Evolutionary conservation across 2,329 filamentous ascomycete genomes (phyloP), one percentile per base, ranked within the genome.

Genomic region (Exophiala sp.): DNA sequence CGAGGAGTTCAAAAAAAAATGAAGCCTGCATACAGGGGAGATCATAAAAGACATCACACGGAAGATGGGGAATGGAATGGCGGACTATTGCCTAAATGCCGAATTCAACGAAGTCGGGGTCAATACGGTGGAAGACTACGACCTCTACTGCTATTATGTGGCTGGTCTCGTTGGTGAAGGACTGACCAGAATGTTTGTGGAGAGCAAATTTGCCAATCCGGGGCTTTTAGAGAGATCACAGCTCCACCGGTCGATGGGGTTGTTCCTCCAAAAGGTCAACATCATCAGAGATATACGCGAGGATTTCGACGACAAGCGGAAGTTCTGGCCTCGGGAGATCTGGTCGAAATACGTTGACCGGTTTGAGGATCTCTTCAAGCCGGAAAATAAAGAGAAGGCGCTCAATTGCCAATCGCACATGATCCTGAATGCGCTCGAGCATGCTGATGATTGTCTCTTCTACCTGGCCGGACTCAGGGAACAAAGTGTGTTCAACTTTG

Each of bases 401-500:
- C 68, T 97, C 19, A 81, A 88, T 62, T 94, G 88, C 72, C 83
- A 84, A 61, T 95, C 91, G 1, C 88, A 96, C 64, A 95, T 98
- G 90, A 83, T 97, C 5, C 76, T 97, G 52, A 88, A 93, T 62
- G 88, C 91, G 3, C 76, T 98, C 37, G 82, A 83, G 64, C 86
- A 95, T 60, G 85, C 80, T 3, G 89, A 96, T 58, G 89, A 97
- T 65, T 97, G 91, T 66, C 72, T 98, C n/a, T 96, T 90, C 74
- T 98, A 97, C 72, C 88, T 98, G 73, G 91, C 91, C 3, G 93
- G 87, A 40, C 81, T 98, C 57, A 84, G 85, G 59, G 93, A 98
- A 65, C 93, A 98, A 73, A 95, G 88, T 65, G 88, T 95, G 21
- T 98, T 98, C 81, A 98, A 98, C 77, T 98, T 98, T 68, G 89